Evolutionary conservation across 2,329 filamentous ascomycete species (phyloP).

Genomic region (Calonectria montana): DNA sequence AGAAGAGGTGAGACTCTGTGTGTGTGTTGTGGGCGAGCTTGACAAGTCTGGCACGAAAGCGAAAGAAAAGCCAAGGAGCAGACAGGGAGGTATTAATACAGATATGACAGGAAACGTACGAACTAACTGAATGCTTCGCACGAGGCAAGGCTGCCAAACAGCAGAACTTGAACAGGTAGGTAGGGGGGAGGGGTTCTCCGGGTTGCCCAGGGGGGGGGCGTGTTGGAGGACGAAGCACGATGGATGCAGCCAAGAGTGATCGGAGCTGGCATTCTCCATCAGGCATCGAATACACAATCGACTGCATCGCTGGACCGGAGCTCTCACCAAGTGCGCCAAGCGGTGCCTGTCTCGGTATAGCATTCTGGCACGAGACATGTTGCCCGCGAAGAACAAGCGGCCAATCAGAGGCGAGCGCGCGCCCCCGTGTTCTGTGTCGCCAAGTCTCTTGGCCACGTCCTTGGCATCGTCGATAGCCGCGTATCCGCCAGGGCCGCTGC

Average conservation of each 20-base stretch:
- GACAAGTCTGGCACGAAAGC: background rate
- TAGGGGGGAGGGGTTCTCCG: background rate
- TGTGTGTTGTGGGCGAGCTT: background rate
- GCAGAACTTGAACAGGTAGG: too few relatives aligned
- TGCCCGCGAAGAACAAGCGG: background rate
- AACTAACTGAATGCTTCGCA: background rate
- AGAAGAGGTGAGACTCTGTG: background rate
- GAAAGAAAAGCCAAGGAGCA: background rate
- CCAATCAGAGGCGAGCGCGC: conserved; percentile 30
- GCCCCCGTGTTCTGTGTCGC: conserved; percentile 36
- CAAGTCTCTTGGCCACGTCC: conserved; percentile 35
- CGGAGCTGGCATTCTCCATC: background rate
- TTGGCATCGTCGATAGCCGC: conserved; percentile 27
- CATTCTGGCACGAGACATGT: conserved; percentile 31
- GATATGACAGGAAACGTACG: conserved; percentile 8
- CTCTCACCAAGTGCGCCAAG: background rate
- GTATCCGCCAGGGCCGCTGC: conserved; percentile 4
- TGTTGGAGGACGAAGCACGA: background rate
- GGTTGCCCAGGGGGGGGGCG: background rate
- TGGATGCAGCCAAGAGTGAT: background rate
- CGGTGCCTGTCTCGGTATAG: conserved; percentile 30
- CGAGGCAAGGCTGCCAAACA: background rate
- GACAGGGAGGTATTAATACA: conserved; percentile 13
- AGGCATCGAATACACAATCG: background rate
- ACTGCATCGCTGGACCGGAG: background rate